phyloP scores from a whole-genome alignment of 2,329 filamentous ascomycete genomes.

The Eurotiales sp. region DNA sequence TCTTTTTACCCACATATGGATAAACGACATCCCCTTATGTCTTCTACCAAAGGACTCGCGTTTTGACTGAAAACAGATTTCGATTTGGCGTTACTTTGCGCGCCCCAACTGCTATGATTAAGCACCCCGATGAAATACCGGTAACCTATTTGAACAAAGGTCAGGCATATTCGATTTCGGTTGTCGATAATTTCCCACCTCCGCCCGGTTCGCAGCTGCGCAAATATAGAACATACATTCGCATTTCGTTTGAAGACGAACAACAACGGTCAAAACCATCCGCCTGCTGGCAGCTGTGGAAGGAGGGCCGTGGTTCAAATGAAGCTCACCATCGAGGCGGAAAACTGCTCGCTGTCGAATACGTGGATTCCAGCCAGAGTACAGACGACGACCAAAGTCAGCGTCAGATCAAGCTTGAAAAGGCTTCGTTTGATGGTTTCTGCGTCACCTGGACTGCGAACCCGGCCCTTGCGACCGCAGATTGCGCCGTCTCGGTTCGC shows the following conservation, averaged over 20 bases:
- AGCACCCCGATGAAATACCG: slow-evolving; percentile 82
- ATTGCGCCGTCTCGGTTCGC: slow-evolving; percentile 83
- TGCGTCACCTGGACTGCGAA: slow-evolving; percentile 83
- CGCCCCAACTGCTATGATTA: slow-evolving; percentile 91
- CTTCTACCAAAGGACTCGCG: neutral
- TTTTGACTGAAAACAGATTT: slow-evolving; percentile 52
- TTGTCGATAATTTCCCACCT: slow-evolving; percentile 70
- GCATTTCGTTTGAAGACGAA: slow-evolving; percentile 96
- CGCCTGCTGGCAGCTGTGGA: slow-evolving; percentile 88
- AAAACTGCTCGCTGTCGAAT: slow-evolving; percentile 91
- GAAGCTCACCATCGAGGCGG: slow-evolving; percentile 93
- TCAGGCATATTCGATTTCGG: slow-evolving; percentile 83
- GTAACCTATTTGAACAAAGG: slow-evolving; percentile 99
- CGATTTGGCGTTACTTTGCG: slow-evolving; percentile 87
- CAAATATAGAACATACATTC: slow-evolving; percentile 83
- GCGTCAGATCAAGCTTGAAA: slow-evolving; percentile 65
- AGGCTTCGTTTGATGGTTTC: slow-evolving; percentile 87
- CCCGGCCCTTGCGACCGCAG: slow-evolving; percentile 58
- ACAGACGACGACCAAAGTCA: slow-evolving; percentile 55
- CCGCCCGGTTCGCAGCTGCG: slow-evolving; percentile 57
- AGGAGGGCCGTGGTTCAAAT: slow-evolving; percentile 90
- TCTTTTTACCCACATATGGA: no score
- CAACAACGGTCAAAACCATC: slow-evolving; percentile 81
- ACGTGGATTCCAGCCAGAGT: slow-evolving; percentile 64
- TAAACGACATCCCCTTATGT: neutral